Evolutionary conservation across 495 filamentous ascomycete genomes (phyloP).

Genomic region (Hypoxylon fuscum): DNA sequence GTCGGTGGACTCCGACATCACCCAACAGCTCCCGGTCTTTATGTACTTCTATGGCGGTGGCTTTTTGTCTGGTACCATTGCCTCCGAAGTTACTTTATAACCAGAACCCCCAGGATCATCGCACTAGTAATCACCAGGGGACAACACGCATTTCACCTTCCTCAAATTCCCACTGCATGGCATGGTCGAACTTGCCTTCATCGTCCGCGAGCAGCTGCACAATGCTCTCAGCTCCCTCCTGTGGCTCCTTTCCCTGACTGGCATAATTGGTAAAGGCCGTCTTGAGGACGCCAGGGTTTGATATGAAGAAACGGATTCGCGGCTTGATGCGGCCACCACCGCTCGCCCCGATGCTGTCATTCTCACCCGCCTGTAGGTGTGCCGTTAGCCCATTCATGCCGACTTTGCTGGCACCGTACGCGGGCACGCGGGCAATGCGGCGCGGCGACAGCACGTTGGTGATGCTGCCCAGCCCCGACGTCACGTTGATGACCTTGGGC

Average conservation of each 20-base stretch:
- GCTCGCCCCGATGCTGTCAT: neutral
- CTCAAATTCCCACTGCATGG: neutral
- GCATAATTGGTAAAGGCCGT: neutral
- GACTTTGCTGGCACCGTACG: neutral
- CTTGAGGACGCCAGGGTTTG: neutral
- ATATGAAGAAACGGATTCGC: neutral
- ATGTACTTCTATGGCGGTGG: no score
- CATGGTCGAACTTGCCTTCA: neutral
- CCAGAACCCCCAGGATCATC: neutral
- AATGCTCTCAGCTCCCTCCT: neutral
- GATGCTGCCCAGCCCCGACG: constrained; percentile 42
- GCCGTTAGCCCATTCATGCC: neutral
- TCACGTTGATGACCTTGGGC: constrained; percentile 59
- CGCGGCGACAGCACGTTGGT: constrained; percentile 16
- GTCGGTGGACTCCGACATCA: no score
- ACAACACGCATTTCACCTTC: neutral
- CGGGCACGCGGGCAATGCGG: neutral
- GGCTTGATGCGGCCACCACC: neutral
- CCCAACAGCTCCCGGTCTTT: no score
- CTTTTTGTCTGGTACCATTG: no score
- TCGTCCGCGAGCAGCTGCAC: neutral
- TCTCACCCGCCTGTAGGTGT: neutral
- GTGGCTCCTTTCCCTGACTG: neutral
- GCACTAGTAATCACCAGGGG: neutral
- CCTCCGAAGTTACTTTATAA: no score